Evolutionary conservation across 805 yeast genomes (phyloP).

Genomic region (Ogataea polymorpha): DNA sequence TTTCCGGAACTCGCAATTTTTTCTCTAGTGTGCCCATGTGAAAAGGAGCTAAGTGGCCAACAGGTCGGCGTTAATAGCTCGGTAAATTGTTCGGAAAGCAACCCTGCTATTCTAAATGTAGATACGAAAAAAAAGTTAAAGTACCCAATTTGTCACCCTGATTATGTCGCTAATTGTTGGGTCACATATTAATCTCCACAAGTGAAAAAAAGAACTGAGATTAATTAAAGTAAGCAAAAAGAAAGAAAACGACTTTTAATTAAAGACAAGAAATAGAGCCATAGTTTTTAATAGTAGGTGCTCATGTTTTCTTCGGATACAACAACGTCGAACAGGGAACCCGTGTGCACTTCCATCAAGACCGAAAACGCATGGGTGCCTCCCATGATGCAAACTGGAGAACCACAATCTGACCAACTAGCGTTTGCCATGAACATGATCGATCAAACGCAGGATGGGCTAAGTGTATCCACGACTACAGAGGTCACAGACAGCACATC

Average conservation of each 20-base stretch:
- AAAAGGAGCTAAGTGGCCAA: no score
- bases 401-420: background rate
- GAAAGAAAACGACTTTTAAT: background rate
- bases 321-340: background rate
- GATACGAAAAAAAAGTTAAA: no score
- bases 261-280: background rate
- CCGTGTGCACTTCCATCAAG: background rate
- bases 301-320: background rate
- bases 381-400: background rate
- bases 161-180: background rate
- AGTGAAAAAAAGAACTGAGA: background rate
- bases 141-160: background rate
- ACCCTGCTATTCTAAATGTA: background rate
- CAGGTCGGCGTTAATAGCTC: no score
- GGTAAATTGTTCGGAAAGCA: background rate
- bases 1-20: no score
- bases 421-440: background rate
- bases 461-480: background rate
- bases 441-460: background rate
- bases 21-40: no score
- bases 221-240: background rate
- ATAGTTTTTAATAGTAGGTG: no score
- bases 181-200: background rate
- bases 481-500: background rate
- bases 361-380: slow-evolving; percentile 2